Evolutionary conservation across 306 rosid species (phyloP).

Genomic region (Cicer judaicum): DNA sequence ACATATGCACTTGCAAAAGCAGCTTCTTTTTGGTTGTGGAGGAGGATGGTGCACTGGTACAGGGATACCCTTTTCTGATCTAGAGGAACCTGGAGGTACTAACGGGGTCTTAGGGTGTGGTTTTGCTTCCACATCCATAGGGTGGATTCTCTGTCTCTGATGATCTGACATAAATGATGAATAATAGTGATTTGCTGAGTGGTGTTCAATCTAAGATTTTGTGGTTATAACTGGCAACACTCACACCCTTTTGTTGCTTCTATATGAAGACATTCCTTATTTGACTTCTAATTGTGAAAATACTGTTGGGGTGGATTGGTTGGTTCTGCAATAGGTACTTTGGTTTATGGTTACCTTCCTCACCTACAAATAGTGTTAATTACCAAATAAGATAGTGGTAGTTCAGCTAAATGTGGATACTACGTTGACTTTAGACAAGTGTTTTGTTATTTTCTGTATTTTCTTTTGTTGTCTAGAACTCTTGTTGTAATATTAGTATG

Average conservation of each 20-base stretch:
- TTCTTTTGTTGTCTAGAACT: conserved; percentile 25
- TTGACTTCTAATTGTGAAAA: conserved; percentile 43
- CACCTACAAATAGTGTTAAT: conserved; percentile 54
- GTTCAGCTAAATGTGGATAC: conserved; percentile 59
- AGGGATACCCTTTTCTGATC: conserved; percentile 54
- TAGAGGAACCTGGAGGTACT: conserved; percentile 47
- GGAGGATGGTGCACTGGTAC: conserved; percentile 41
- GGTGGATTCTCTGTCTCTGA: conserved; percentile 71
- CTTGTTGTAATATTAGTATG: neutral
- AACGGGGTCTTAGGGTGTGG: conserved; percentile 49
- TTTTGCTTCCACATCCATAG: conserved; percentile 53
- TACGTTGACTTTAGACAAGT: conserved; percentile 30
- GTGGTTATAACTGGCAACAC: neutral
- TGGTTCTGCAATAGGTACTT: conserved; percentile 33
- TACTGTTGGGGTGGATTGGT: conserved; percentile 16
- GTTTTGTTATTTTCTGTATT: conserved; percentile 5
- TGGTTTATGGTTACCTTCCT: conserved; percentile 54
- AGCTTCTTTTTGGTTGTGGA: conserved; percentile 48
- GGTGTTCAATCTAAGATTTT: conserved; percentile 22
- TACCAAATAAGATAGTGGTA: conserved; percentile 31
- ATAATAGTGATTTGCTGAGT: conserved; percentile 12
- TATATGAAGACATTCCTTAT: conserved; percentile 29
- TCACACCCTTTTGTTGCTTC: conserved; percentile 1
- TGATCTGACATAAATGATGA: conserved; percentile 62
- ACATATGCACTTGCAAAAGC: conserved; percentile 71